Conservation (phyloP, 2,329 filamentous ascomycete genomes). For the Akanthomyces muscarius region DNA sequence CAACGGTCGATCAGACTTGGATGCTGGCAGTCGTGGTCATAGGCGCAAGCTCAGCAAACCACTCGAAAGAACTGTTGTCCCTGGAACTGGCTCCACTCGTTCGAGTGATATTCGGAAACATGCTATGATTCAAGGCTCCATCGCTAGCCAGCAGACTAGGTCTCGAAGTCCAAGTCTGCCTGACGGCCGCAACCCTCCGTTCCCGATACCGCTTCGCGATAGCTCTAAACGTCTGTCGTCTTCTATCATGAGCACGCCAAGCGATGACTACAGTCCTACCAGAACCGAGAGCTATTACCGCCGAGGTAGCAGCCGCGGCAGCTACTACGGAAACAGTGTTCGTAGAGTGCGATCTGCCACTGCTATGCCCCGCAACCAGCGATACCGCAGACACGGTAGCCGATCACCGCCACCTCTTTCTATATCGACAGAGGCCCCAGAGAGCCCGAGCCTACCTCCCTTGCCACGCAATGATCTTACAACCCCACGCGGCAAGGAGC, state of each 20-base stretch:
- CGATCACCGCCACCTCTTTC: conserved; percentile 64
- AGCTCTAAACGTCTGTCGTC: conserved; percentile 69
- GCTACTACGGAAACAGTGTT: conserved; percentile 57
- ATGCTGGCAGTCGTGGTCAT: conserved; percentile 23
- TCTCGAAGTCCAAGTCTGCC: conserved; percentile 62
- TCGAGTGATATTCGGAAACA: conserved; percentile 68
- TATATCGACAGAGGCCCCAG: conserved; percentile 61
- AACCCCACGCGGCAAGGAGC: conserved; percentile 48
- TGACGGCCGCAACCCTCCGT: conserved; percentile 67
- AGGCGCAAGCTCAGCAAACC: conserved; percentile 32
- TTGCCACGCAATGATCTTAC: conserved; percentile 70
- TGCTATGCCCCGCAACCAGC: conserved; percentile 57
- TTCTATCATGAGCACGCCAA: conserved; percentile 57
- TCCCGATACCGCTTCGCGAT: conserved; percentile 83
- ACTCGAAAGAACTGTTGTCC: conserved; percentile 37
- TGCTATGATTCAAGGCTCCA: conserved; percentile 75
- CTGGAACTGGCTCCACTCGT: conserved; percentile 37
- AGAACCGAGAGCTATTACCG: conserved; percentile 54
- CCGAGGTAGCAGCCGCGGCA: conserved; percentile 44
- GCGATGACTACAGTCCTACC: conserved; percentile 77
- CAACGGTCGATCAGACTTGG: conserved; percentile 35
- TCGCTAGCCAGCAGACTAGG: conserved; percentile 62
- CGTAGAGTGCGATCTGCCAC: conserved; percentile 84
- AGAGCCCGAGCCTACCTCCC: conserved; percentile 69
- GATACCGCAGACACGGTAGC: conserved; percentile 48